Percentiles rank a stretch among this genome's conserved stretches.
These are phyloP conservation scores for Microsporum ferrugineum DNA, from an alignment of 2,329 filamentous ascomycete species.

Conservation along the genomic window DNA sequence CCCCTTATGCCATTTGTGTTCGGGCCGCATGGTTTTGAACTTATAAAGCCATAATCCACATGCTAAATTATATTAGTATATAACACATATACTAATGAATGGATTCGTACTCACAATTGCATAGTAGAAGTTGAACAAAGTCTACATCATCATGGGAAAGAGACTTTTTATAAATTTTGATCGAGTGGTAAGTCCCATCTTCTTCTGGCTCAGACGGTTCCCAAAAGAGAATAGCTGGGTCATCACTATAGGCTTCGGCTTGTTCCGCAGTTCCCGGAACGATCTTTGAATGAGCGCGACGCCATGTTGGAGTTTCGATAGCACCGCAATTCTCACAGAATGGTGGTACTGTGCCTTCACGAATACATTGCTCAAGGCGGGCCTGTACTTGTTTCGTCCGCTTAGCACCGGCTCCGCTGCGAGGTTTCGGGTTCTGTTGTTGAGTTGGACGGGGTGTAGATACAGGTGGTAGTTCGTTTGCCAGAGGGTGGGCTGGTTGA, in stretches of 20 bases:
- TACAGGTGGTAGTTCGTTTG: constrained; percentile 35
- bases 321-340: constrained; percentile 89
- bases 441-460: constrained; percentile 26
- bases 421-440: constrained; percentile 26
- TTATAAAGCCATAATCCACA: constrained; percentile 94
- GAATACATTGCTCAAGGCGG: constrained; percentile 48
- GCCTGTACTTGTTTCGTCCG: constrained; percentile 54
- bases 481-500: constrained; percentile 33
- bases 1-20: constrained; percentile 68
- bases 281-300: constrained; percentile 77
- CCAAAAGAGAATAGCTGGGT: constrained; percentile 63
- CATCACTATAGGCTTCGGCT: constrained; percentile 51
- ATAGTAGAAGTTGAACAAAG: constrained; percentile 66
- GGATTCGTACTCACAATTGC: constrained; percentile 58
- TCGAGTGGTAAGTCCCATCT: constrained; percentile 51
- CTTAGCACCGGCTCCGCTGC: constrained; percentile 46
- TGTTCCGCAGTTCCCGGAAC: constrained; percentile 57
- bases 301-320: constrained; percentile 93
- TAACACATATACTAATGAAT: constrained; percentile 10
- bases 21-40: constrained; percentile 70
- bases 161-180: constrained; percentile 65
- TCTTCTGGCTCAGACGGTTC: constrained; percentile 54
- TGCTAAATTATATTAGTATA: constrained; percentile 38
- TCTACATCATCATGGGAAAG: constrained; percentile 55
- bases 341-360: constrained; percentile 71